These are phyloP conservation scores for Solanum lycopersicoides DNA, from an alignment of 257 asterid species.

Conservation along the genomic window DNA sequence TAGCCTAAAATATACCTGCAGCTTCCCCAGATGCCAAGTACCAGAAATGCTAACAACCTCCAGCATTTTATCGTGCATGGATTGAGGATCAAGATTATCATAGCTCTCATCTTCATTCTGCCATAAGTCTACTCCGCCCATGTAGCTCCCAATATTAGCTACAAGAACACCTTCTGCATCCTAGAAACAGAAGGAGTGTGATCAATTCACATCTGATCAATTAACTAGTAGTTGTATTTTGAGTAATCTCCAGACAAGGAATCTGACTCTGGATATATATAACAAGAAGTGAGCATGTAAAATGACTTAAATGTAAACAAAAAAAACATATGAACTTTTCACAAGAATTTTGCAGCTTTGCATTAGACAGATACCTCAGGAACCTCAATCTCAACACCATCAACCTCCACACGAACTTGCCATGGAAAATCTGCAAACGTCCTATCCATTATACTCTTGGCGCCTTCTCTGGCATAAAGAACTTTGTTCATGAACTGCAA, in stretches of 20 bases:
- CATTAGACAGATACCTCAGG: slow-evolving; percentile 63
- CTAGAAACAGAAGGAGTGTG: slow-evolving; percentile 11
- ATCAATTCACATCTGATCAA: neutral
- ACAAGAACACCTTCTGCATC: slow-evolving; percentile 97
- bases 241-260: neutral
- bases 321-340: neutral
- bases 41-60: slow-evolving; percentile 98
- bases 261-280: neutral
- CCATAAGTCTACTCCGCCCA: slow-evolving; percentile 99
- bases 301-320: neutral
- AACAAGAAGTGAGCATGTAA: neutral
- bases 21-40: slow-evolving; percentile 97
- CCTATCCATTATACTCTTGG: slow-evolving; percentile 85
- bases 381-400: slow-evolving; percentile 87
- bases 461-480: slow-evolving; percentile 98
- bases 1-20: slow-evolving; percentile 45
- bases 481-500: slow-evolving; percentile 99
- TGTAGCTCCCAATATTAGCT: slow-evolving; percentile 92
- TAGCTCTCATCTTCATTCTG: slow-evolving; percentile 87
- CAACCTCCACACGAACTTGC: slow-evolving; percentile 94
- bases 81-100: slow-evolving; percentile 94
- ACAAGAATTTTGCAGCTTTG: neutral
- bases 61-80: slow-evolving; percentile 96
- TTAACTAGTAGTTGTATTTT: neutral
- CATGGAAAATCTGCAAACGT: slow-evolving; percentile 89